These are phyloP conservation scores for Hyaloperonospora brassicae DNA, from an alignment of 352 stramenopile species.

Conservation along the genomic window DNA sequence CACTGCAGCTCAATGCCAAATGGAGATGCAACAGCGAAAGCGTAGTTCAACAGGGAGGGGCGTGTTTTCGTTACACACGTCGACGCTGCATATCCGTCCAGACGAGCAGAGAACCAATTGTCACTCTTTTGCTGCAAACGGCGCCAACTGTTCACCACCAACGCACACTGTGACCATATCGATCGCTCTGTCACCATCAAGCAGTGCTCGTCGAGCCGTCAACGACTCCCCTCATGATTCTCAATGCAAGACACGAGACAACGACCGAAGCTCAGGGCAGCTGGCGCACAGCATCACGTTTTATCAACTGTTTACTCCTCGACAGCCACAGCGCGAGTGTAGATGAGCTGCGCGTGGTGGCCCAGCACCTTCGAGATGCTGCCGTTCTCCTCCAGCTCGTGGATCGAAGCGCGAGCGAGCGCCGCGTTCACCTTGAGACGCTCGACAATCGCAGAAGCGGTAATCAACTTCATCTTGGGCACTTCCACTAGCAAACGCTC, in stretches of 20 bases:
- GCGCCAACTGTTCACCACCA: too few relatives aligned
- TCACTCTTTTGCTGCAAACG: slow-evolving; percentile 2
- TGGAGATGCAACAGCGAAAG: slow-evolving; percentile 11
- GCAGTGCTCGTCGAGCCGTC: not conserved
- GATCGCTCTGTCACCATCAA: slow-evolving; percentile 8
- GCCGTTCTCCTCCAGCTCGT: slow-evolving; percentile 93
- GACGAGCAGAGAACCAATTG: slow-evolving; percentile 10
- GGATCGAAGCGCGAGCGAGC: slow-evolving; percentile 94
- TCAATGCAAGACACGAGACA: slow-evolving; percentile 5
- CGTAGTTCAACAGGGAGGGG: slow-evolving; percentile 56
- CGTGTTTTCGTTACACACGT: slow-evolving; percentile 33
- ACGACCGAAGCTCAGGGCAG: slow-evolving; percentile 5
- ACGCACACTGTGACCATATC: too few relatives aligned
- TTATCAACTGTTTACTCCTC: slow-evolving; percentile 55
- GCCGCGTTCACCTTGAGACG: slow-evolving; percentile 98
- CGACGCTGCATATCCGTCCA: slow-evolving; percentile 21
- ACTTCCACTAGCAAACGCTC: slow-evolving; percentile 96
- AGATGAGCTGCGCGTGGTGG: slow-evolving; percentile 97
- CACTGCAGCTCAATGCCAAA: not conserved
- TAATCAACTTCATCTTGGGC: slow-evolving; percentile 99
- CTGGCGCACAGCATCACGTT: slow-evolving; percentile 12
- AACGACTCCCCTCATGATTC: not conserved
- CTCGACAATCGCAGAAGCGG: slow-evolving; percentile 96
- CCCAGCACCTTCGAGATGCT: slow-evolving; percentile 92
- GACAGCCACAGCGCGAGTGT: slow-evolving; percentile 90